Evolutionary conservation across 2,329 filamentous ascomycete genomes (phyloP).

Genomic region (Colletotrichum horii): DNA sequence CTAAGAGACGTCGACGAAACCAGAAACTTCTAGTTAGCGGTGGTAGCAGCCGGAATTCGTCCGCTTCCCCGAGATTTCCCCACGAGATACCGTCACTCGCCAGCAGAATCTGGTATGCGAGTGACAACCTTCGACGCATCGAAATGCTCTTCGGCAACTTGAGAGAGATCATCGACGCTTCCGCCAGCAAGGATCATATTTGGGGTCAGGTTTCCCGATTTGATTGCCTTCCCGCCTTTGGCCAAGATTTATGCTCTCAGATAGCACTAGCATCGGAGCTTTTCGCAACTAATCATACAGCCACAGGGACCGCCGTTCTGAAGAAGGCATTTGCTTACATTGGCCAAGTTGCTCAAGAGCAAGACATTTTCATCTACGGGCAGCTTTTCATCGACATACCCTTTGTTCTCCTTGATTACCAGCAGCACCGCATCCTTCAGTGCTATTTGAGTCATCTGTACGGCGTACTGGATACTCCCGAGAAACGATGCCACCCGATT

Average conservation of each 20-base stretch:
- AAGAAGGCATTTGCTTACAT: not conserved
- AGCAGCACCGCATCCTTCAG: not conserved
- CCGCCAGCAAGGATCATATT: not conserved
- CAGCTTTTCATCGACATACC: not conserved
- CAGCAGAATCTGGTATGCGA: not conserved
- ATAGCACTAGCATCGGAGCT: not conserved
- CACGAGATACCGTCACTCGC: not conserved
- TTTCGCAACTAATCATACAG: not conserved
- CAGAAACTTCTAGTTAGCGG: not conserved
- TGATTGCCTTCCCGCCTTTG: not conserved
- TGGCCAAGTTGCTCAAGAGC: not conserved
- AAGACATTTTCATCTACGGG: not conserved
- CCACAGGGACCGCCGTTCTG: not conserved
- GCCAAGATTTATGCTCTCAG: not conserved
- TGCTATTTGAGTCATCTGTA: not conserved
- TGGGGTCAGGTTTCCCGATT: not conserved
- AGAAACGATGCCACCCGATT: not conserved
- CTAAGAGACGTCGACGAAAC: not conserved
- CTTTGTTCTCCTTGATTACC: not conserved
- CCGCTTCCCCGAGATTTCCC: not conserved
- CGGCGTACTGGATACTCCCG: not conserved
- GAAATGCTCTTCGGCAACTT: not conserved
- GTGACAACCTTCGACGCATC: not conserved
- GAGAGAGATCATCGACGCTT: not conserved
- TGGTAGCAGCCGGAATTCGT: not conserved